Base-by-base conservation (phyloP, 106 monocot species). In the Allium cepa region DNA sequence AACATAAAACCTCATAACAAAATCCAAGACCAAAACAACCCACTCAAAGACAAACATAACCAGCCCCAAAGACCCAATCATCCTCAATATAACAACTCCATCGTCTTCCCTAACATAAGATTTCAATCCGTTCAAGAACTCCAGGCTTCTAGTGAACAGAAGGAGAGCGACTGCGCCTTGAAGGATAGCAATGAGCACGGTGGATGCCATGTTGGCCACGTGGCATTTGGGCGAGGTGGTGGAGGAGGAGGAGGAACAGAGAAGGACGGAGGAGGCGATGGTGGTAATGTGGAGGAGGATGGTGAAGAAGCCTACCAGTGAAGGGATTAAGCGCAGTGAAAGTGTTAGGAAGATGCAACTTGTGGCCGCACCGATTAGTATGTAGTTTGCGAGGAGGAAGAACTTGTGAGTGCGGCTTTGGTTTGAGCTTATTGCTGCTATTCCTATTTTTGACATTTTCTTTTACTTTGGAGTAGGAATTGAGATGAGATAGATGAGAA, bases 301-400 rank as follows among this genome's bases (percentile, higher is more conserved):
- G 67, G 90, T 78, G 77, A 83, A 71, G 77, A 94, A 53, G 75
- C 85, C 90, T 64, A 79, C 80, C 65, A 75, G 69, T 17, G 90
- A 78, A 10, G 94, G 90, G 70, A 94, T 28, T 50, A 94, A 87
- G 68, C 90, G 94, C 59, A 94, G 87, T 60, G 94, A 94, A 46
- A 94, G 86, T 7, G 94, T 84, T 56, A 90, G 90, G 84, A 94
- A 94, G 74, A 87, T 80, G 84, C 87, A 94, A 76, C 86, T 76
- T 13, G 93, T 87, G 27, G 94, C 86, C 8, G 80, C 79, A n/a
- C 94, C 94, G 50, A 94, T 84, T 63, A 84, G 71, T 52, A 84
- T 45, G 90, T 94, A 94, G 77, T 90, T 94, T 76, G 72, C 57
- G 65, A 94, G 81, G 67, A 94, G 78, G 78, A 94, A 90, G 50